Base-by-base conservation (phyloP, 768 basidiomycete genomes). In the Calocybe cyanea region DNA sequence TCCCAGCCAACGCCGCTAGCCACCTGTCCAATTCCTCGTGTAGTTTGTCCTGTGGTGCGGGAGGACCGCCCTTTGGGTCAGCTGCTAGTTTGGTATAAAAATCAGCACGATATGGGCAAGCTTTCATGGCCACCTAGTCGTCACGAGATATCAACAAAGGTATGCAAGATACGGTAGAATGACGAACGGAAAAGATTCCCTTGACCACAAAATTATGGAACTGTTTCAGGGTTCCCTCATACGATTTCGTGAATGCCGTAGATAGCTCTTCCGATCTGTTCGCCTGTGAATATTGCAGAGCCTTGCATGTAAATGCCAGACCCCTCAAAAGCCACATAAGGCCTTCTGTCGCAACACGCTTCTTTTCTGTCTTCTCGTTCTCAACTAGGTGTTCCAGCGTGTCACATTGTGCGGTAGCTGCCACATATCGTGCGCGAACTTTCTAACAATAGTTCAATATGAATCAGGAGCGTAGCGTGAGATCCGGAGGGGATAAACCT, bases 311-410 rank as follows among this genome's bases (percentile, higher is more conserved):
- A 72, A 99, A 99, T 21, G 81, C 78, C 42, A 94, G 78, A 2
- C 92, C 96, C 23, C 93, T 83, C 38, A 93, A 76, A 39, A 99
- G 78, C 96, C 96, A 99, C 67, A 97, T 68, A 44, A 97, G 76
- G 13, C 92, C 93, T 59, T 94, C 86, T 0, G 94, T 96, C 2
- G 95, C 92, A 0, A 79, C 76, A 13, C 80, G 77, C 66, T 92
- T 92, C 77, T 93, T 91, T 68, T 92, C 87, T 18, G 67, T 68
- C 64, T 88, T 84, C 67, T 98, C 96, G 57, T 86, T 85, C 58
- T 76, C 74, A 4, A 92, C 83, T 20, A 99, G 80, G 38, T 74
- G 68, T 67, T 99, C 90, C 20, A 99, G 78, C 1, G 96, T 97
- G 21, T 66, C 63, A 4, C 87, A 92, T 50, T 78, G 54, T 1